Conservation (phyloP, 2,329 filamentous ascomycete species). For the Epichloe elymi region DNA sequence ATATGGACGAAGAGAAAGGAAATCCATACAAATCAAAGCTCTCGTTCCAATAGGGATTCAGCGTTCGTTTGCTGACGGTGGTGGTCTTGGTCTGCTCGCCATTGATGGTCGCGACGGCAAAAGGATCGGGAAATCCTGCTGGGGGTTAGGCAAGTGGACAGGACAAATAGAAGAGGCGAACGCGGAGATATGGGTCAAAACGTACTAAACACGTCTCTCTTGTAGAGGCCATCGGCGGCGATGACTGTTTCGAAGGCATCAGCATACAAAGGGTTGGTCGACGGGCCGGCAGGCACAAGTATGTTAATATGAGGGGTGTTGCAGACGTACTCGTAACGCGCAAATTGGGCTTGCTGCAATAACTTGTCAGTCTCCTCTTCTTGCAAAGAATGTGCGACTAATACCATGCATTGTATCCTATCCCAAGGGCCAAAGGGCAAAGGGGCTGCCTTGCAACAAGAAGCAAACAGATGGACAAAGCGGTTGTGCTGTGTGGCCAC, state of each 20-base stretch:
- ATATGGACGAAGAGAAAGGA: constrained; percentile 1
- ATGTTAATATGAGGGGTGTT: constrained; percentile 9
- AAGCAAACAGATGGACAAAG: constrained; percentile 3
- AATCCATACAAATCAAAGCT: constrained; percentile 83
- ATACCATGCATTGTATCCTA: neutral
- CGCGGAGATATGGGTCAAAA: constrained; percentile 13
- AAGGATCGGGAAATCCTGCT: constrained; percentile 89
- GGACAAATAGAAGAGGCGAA: neutral
- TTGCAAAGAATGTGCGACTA: neutral
- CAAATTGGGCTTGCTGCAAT: constrained; percentile 64
- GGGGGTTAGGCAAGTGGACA: constrained; percentile 16
- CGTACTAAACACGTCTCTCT: constrained; percentile 97
- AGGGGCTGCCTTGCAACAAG: neutral
- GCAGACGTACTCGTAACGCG: constrained; percentile 72
- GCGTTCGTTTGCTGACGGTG: constrained; percentile 86
- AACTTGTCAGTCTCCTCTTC: constrained; percentile 16
- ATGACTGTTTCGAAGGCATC: constrained; percentile 56
- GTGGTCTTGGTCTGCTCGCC: constrained; percentile 99
- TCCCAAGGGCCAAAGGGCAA: neutral
- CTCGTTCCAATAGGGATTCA: constrained; percentile 99
- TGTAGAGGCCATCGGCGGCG: constrained; percentile 95
- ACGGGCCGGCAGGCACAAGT: neutral
- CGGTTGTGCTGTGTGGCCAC: constrained; percentile 9
- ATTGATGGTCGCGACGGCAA: constrained; percentile 91
- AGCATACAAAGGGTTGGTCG: constrained; percentile 13